Evolutionary conservation across 352 stramenopile genomes (phyloP), one percentile per base, ranked within the genome.

Genomic region (Globisporangium cylindrosporum): DNA sequence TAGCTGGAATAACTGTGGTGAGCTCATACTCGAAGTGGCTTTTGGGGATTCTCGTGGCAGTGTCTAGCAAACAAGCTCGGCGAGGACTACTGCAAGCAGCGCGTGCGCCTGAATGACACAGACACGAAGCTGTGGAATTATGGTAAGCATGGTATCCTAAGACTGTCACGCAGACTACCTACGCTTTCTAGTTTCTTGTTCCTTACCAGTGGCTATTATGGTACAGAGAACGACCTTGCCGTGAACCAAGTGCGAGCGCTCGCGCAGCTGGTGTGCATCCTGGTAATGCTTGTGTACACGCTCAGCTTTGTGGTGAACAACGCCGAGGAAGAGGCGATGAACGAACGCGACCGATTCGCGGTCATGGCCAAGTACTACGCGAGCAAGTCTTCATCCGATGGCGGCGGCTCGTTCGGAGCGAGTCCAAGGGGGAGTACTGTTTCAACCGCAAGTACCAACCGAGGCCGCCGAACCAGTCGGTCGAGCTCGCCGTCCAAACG

Each of bases 71-170:
- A 75, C 15, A 64, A 69, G 1, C 68, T 89, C 1, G 80, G 80
- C 2, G 72, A 74, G n/a, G 79, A 81, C 59, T 91, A 91, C 59
- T 91, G 80, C 71, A 76, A 70, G 29, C 64, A 70, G 7, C 82
- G 74, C 4, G 81, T 89, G 67, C 71, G 73, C 3, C 65, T 85
- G 10, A 72, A 89, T 57, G 73, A 72, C 5, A 72, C 67, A 10
- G 65, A 86, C 60, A 91, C 82, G 0, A 79, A 73, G 43, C 73
- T 91, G 6, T 89, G 79, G 78, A 77, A 80, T 67, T 91, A 91
- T 57, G 75, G 82, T 89, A 59, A 29, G 64, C 22, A 55, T 34
- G 22, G 20, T 56, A 43, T 14, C 41, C 2, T 53, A 64, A 2
- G 18, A 27, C 20, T 54, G 20, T 12, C 32, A 38, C 27, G 27